These are phyloP conservation scores for Lotus japonicus DNA, from an alignment of 306 rosid genomes.

Conservation along the genomic window DNA sequence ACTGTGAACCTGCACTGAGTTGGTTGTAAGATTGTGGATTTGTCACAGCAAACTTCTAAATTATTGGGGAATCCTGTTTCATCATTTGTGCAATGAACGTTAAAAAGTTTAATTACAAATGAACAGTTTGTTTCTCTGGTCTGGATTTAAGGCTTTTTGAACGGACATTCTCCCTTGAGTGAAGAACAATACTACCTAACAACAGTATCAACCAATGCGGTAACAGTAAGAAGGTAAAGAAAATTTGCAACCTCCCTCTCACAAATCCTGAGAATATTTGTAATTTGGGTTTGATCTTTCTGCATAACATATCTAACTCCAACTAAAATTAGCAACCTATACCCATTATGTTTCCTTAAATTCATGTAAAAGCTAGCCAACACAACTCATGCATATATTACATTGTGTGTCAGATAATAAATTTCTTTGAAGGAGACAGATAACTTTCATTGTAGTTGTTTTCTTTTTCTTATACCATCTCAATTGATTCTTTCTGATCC, in stretches of 20 bases:
- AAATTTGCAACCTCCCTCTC: no score
- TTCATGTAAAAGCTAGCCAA: neutral
- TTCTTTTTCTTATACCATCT: neutral
- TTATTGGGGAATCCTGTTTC: neutral
- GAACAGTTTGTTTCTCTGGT: neutral
- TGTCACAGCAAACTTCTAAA: neutral
- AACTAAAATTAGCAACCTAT: neutral
- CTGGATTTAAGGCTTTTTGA: no score
- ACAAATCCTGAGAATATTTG: no score
- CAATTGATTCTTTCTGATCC: neutral
- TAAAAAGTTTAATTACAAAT: neutral
- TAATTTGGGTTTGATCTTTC: neutral
- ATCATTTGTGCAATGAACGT: neutral
- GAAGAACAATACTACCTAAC: no score
- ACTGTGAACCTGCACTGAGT: no score
- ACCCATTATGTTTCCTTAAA: neutral
- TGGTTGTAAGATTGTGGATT: neutral
- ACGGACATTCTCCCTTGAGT: no score
- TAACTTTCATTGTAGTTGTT: neutral
- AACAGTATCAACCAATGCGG: no score
- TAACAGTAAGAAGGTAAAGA: no score
- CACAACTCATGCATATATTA: neutral
- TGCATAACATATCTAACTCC: neutral
- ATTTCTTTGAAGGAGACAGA: slow-evolving; percentile 4
- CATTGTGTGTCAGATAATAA: neutral